Percentiles rank a stretch among this genome's conserved stretches.
These are phyloP conservation scores for Oenanthe sinensis DNA, from an alignment of 129 eudicot species.

Conservation along the genomic window DNA sequence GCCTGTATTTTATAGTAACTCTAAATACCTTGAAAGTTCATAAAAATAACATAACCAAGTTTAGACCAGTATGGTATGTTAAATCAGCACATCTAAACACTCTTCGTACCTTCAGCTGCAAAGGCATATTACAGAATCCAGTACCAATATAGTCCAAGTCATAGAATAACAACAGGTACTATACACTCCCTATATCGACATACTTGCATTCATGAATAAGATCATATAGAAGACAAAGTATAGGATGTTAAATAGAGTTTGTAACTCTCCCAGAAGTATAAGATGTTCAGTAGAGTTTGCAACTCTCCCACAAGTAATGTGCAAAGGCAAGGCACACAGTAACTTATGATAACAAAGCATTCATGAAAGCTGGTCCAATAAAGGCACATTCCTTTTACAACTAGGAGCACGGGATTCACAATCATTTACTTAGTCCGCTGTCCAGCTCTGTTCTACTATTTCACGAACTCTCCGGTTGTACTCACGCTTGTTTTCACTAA, in stretches of 20 bases:
- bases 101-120: not conserved
- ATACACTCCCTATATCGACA: not conserved
- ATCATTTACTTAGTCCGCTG: conserved; percentile 6
- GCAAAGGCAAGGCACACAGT: not conserved
- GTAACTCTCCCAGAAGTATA: not conserved
- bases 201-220: not conserved
- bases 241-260: not conserved
- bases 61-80: not conserved
- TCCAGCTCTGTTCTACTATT: conserved; percentile 22
- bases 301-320: not conserved
- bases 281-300: not conserved
- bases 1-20: too few relatives aligned
- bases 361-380: not conserved
- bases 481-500: conserved; percentile 14
- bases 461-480: conserved; percentile 18
- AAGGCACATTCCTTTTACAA: not conserved
- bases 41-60: too few relatives aligned
- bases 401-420: too few relatives aligned
- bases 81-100: not conserved
- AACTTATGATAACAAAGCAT: not conserved
- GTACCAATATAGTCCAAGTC: not conserved
- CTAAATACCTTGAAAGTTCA: too few relatives aligned
- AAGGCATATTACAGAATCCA: not conserved
- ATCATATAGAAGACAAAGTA: not conserved
- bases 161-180: not conserved